A percentile compares a stretch with the other conserved stretches of the same genome.
phyloP scores from a whole-genome alignment of 73 alveolate species.

The Uronychia binucleata region DNA sequence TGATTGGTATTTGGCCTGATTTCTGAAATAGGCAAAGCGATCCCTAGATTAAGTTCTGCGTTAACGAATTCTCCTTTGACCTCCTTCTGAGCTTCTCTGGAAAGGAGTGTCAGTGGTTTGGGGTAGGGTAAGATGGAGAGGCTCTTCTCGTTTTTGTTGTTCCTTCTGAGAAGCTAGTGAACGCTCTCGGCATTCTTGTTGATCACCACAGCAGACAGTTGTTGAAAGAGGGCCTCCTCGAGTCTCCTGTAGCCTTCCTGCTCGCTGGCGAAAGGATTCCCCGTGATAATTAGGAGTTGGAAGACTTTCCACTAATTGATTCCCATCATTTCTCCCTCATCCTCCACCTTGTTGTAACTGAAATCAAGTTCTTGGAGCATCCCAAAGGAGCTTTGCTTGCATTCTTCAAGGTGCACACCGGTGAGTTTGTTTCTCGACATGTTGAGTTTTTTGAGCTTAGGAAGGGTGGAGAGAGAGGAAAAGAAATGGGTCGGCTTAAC shows the following conservation, averaged over 20 bases:
- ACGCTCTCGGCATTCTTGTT: constrained; percentile 29
- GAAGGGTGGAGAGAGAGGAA: constrained; percentile 44
- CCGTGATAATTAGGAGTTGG: constrained; percentile 58
- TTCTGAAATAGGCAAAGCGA: constrained; percentile 58
- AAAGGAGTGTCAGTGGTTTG: constrained; percentile 53
- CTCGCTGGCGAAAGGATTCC: constrained; percentile 69
- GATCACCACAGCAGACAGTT: constrained; percentile 56
- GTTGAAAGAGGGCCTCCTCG: constrained; percentile 33
- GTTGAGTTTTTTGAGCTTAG: constrained; percentile 56
- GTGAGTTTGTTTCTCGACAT: constrained; percentile 60
- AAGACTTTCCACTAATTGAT: constrained; percentile 30
- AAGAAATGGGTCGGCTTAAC: constrained; percentile 55
- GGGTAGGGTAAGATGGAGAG: constrained; percentile 47
- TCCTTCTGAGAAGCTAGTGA: neutral
- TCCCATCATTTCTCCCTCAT: constrained; percentile 55
- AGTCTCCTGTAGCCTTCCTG: constrained; percentile 29
- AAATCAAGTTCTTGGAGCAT: constrained; percentile 65
- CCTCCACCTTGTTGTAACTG: constrained; percentile 56
- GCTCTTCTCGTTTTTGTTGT: neutral
- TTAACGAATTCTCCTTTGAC: constrained; percentile 46
- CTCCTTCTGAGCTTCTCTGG: constrained; percentile 37
- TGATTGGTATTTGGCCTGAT: constrained; percentile 61
- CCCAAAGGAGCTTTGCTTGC: constrained; percentile 5
- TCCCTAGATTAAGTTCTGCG: constrained; percentile 58
- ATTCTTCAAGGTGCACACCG: constrained; percentile 54